These are phyloP conservation scores for Pisolithus albus DNA, from an alignment of 768 basidiomycete genomes.

Conservation along the genomic window DNA sequence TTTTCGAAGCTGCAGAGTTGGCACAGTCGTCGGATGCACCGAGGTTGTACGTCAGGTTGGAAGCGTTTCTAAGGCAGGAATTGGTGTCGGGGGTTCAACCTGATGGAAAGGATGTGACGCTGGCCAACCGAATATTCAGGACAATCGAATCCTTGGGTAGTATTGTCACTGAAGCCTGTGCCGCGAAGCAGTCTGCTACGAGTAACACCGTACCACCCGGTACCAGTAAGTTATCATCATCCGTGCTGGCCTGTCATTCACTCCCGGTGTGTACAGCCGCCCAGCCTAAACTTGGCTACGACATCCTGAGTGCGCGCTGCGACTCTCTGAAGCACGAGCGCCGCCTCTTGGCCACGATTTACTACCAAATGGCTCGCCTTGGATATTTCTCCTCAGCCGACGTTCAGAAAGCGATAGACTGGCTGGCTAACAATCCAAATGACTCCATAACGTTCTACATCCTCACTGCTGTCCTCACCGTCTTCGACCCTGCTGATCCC, in stretches of 20 bases:
- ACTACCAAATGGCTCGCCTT: slow-evolving; percentile 56
- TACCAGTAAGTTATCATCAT: slow-evolving; percentile 37
- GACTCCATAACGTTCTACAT: slow-evolving; percentile 67
- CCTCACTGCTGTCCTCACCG: slow-evolving; percentile 54
- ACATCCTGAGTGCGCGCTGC: slow-evolving; percentile 60
- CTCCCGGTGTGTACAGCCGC: slow-evolving; percentile 25
- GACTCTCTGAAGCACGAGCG: slow-evolving; percentile 73
- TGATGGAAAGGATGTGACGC: slow-evolving; percentile 33
- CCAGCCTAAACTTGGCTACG: slow-evolving; percentile 50
- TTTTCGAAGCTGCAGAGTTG: slow-evolving; percentile 56
- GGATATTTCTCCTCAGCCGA: slow-evolving; percentile 57
- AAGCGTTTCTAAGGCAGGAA: slow-evolving; percentile 48
- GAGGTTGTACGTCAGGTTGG: slow-evolving; percentile 45
- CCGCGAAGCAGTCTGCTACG: slow-evolving; percentile 52
- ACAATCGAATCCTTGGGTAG: slow-evolving; percentile 57
- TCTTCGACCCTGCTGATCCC: slow-evolving; percentile 63
- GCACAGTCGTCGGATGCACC: slow-evolving; percentile 40
- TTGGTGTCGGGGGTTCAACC: slow-evolving; percentile 37
- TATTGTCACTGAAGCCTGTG: slow-evolving; percentile 47
- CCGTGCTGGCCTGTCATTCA: not conserved
- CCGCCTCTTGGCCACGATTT: slow-evolving; percentile 54
- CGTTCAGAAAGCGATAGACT: slow-evolving; percentile 58
- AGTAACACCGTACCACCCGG: slow-evolving; percentile 50
- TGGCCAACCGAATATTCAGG: slow-evolving; percentile 52
- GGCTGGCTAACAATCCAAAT: slow-evolving; percentile 59